Evolutionary conservation across 1,139 yeast species (phyloP).

Genomic region (Pichia sp.): DNA sequence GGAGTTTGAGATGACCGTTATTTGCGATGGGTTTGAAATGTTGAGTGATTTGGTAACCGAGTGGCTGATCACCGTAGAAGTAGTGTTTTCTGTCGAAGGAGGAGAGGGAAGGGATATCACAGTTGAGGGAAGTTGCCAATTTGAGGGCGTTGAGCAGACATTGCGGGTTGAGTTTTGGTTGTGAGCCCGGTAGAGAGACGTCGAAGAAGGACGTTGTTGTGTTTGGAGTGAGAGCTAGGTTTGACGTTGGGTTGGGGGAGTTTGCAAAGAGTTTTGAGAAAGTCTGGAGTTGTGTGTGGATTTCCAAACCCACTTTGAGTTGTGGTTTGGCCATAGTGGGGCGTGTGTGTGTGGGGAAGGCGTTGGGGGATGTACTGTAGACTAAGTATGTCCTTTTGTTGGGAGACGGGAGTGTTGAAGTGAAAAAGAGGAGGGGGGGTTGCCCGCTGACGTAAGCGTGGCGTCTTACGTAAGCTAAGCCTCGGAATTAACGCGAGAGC

Average conservation of each 20-base stretch:
- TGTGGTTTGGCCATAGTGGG: constrained; percentile 21
- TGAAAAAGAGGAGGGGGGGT: too few species aligned
- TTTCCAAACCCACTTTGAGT: constrained; percentile 86
- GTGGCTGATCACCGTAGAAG: constrained; percentile 94
- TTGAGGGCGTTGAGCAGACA: constrained; percentile 70
- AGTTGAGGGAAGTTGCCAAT: constrained; percentile 70
- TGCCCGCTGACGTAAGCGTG: too few species aligned
- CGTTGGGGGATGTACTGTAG: too few species aligned
- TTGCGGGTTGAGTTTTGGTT: constrained; percentile 77
- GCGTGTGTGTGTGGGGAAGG: too few species aligned
- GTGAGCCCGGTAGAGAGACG: constrained; percentile 89
- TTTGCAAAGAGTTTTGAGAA: constrained; percentile 71
- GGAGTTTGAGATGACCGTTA: constrained; percentile 56
- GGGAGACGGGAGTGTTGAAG: too few species aligned
- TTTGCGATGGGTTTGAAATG: constrained; percentile 77
- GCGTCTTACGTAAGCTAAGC: too few species aligned
- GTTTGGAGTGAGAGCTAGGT: constrained; percentile 60
- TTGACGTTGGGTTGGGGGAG: constrained; percentile 37
- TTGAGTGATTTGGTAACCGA: constrained; percentile 96
- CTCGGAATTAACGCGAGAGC: too few species aligned
- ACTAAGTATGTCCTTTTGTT: too few species aligned
- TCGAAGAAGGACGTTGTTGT: constrained; percentile 76
- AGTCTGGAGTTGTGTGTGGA: constrained; percentile 87
- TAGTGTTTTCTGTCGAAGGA: constrained; percentile 93
- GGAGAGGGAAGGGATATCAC: constrained; percentile 55